Base-by-base conservation (phyloP, 768 basidiomycete species). In the Xerocomellus amylosporus region DNA sequence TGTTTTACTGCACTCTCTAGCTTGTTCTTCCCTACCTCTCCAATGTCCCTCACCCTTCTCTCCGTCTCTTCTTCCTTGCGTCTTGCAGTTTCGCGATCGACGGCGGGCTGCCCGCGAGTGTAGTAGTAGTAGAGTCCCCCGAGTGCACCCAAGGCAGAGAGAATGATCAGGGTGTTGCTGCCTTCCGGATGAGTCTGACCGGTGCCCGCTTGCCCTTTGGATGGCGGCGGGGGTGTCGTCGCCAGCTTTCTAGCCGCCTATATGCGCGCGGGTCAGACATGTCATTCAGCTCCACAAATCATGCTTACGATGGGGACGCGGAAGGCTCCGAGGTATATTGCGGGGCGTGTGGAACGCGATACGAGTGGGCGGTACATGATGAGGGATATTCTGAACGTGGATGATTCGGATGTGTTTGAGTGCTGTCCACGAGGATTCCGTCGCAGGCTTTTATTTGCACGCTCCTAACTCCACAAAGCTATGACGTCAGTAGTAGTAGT, bases 91-190 rank as follows among this genome's bases (percentile, higher is more conserved):
- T 65, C 63, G 20, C 58, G 63, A 42, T 64, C 55, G 31, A 65
- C 50, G 1, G 56, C 61, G 33, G 58, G 53, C 22, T 56, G 40
- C 34, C 60, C 64, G 44, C 57, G 64, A n/a, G 63, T 58, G 63
- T 72, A 74, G 59, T 74, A 77, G 49, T 72, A 71, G 58, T 74
- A 76, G 36, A 71, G 55, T 13, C 65, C 74, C 4, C 69, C 76
- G 45, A 73, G 64, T 2, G 69, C 72, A 8, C 64, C 73, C 33
- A 64, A 54, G 13, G 70, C 69, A 17, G 71, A 62, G 39, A 73
- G 63, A 37, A 66, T 30, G 48, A 75, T 65, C 40, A 70, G 37
- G 17, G 61, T 61, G 47, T 66, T 71, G 57, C 51, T 66, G 28
- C 65, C 58, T 22, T 64, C 60, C 0, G 55, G 53, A 13, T 15